Percentiles rank a stretch among this genome's conserved stretches.
Evolutionary conservation across 2,329 filamentous ascomycete species (phyloP).

Genomic region (Aschersonia sp.): DNA sequence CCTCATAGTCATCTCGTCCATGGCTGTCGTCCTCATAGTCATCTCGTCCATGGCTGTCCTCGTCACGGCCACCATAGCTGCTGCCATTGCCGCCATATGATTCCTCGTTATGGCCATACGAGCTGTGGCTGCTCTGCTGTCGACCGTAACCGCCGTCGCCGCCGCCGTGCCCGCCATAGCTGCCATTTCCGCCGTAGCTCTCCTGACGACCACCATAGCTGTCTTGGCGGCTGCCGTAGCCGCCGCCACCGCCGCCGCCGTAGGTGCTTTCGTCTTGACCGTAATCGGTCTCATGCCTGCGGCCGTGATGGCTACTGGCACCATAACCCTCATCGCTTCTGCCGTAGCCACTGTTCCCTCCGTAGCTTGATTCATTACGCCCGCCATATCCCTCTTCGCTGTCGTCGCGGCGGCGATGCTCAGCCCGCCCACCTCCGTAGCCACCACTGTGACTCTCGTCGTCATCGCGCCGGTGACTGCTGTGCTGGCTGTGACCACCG

Average conservation of each 20-base stretch:
- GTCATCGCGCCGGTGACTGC: slow-evolving; percentile 15
- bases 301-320: slow-evolving; percentile 4
- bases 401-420: slow-evolving; percentile 1
- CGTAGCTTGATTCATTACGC: slow-evolving; percentile 1
- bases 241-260: slow-evolving; percentile 6
- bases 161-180: slow-evolving; percentile 10
- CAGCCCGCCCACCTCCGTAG: slow-evolving; percentile 1
- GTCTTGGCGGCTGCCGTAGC: slow-evolving; percentile 8
- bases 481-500: slow-evolving; percentile 39
- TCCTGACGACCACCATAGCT: slow-evolving; percentile 11
- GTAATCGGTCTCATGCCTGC: slow-evolving; percentile 9
- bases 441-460: slow-evolving; percentile 9
- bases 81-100: slow-evolving; percentile 4
- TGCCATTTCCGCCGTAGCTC: slow-evolving; percentile 7
- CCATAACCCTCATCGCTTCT: slow-evolving; percentile 10
- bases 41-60: slow-evolving; percentile 1
- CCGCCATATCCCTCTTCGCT: slow-evolving; percentile 1
- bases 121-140: slow-evolving; percentile 7
- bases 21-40: slow-evolving; percentile 5
- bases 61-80: slow-evolving; percentile 1
- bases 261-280: slow-evolving; percentile 11
- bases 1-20: slow-evolving; percentile 7
- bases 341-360: slow-evolving; percentile 1
- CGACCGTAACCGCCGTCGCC: slow-evolving; percentile 5
- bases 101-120: slow-evolving; percentile 10